Conservation (phyloP, 73 alveolate genomes). For the Tetrahymena elliotti region DNA sequence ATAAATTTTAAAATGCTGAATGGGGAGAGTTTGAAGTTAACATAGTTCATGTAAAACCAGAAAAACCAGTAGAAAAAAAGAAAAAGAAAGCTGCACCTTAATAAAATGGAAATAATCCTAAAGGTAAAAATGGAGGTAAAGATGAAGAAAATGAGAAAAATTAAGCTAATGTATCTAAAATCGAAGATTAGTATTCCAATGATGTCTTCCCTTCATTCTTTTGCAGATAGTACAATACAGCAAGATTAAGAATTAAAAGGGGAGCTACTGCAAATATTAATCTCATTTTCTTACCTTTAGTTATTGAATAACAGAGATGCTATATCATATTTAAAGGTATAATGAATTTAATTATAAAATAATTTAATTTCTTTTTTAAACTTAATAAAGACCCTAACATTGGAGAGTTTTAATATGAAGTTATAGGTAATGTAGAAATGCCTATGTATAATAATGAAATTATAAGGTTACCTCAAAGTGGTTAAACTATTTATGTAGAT, state of each 20-base stretch:
- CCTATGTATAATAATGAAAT: constrained; percentile 25
- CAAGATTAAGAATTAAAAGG: constrained; percentile 52
- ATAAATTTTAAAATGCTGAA: constrained; percentile 23
- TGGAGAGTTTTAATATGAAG: constrained; percentile 44
- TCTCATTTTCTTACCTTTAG: constrained; percentile 83
- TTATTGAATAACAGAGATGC: constrained; percentile 86
- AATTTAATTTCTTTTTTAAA: no score
- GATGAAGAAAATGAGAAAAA: not conserved
- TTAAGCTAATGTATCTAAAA: constrained; percentile 9
- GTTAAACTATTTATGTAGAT: constrained; percentile 24
- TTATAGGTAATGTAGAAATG: constrained; percentile 22
- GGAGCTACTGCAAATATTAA: constrained; percentile 74
- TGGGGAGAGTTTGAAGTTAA: constrained; percentile 48
- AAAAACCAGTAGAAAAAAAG: constrained; percentile 24
- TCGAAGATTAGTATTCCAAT: not conserved
- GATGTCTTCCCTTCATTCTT: constrained; percentile 55
- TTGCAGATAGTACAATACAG: constrained; percentile 44
- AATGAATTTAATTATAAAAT: no score
- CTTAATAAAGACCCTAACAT: constrained; percentile 73
- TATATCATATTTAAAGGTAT: constrained; percentile 61
- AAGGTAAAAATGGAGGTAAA: not conserved
- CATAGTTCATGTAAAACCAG: constrained; percentile 37
- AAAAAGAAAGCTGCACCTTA: constrained; percentile 36
- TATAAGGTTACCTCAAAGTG: constrained; percentile 3
- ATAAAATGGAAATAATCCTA: not conserved